phyloP scores from a whole-genome alignment of 2,329 filamentous ascomycete genomes.

The Cytospora piceicola region DNA sequence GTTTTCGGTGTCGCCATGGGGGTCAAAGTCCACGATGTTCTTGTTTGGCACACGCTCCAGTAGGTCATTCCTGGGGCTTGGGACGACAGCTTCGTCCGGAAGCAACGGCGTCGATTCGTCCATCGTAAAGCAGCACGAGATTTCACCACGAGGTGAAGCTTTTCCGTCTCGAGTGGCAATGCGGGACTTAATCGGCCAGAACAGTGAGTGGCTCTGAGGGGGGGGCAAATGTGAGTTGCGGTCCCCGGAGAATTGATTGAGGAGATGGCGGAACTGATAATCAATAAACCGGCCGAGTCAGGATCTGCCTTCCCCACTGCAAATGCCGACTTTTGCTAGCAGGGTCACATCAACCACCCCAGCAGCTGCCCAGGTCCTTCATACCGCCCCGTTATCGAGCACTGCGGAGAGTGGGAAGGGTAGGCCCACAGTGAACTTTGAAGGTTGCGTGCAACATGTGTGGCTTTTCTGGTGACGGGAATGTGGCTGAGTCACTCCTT shows the following conservation, averaged over 20 bases:
- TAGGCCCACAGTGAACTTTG: not conserved
- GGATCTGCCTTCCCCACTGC: not conserved
- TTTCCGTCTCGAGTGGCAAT: not conserved
- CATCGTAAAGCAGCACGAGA: slow-evolving; percentile 34
- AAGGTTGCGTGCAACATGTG: not conserved
- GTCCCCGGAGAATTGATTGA: not conserved
- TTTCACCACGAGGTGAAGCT: not conserved
- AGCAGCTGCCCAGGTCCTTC: too few species aligned
- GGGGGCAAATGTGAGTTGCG: not conserved
- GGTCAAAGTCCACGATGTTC: slow-evolving; percentile 50
- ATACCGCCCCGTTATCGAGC: not conserved
- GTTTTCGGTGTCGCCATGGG: slow-evolving; percentile 52
- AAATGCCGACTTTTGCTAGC: not conserved
- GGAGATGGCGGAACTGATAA: not conserved
- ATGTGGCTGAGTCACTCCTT: slow-evolving; percentile 1
- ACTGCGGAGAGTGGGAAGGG: not conserved
- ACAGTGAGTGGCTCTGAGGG: not conserved
- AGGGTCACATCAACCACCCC: not conserved
- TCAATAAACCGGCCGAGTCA: not conserved
- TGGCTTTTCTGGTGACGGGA: not conserved
- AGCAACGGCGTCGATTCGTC: slow-evolving; percentile 43
- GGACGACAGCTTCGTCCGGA: slow-evolving; percentile 33
- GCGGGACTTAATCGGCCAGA: not conserved
- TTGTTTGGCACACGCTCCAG: slow-evolving; percentile 30
- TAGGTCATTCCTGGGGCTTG: slow-evolving; percentile 32